Percentiles rank a stretch among this genome's conserved stretches.
Evolutionary conservation across 257 asterid genomes (phyloP).

Genomic region (Leonotis leonurus): DNA sequence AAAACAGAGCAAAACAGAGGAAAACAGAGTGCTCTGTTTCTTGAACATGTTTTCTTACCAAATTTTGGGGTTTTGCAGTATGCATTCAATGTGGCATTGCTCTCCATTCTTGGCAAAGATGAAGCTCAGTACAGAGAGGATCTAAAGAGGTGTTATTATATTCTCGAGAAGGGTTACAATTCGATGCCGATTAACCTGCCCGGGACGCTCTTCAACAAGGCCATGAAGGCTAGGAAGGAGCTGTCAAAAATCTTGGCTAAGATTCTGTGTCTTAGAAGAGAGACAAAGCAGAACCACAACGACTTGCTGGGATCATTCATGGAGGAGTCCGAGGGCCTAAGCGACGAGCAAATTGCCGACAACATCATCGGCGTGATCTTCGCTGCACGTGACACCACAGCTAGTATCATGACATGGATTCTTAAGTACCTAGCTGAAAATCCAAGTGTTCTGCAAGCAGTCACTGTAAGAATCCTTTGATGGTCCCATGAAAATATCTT

Average conservation of each 20-base stretch:
- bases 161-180: conserved; percentile 68
- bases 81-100: conserved; percentile 74
- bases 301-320: conserved; percentile 67
- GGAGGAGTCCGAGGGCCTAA: conserved; percentile 53
- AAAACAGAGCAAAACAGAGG: conserved; percentile 12
- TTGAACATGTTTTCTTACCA: neutral
- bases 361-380: conserved; percentile 67
- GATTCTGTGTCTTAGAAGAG: conserved; percentile 38
- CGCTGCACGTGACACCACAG: conserved; percentile 78
- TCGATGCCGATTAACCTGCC: conserved; percentile 69
- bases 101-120: conserved; percentile 67
- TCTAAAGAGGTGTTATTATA: conserved; percentile 59
- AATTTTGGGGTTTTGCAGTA: conserved; percentile 40
- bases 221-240: conserved; percentile 70
- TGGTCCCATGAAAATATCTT: neutral
- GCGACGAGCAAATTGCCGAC: conserved; percentile 67
- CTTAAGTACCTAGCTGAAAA: conserved; percentile 70
- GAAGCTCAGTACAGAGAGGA: conserved; percentile 58
- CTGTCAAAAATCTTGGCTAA: conserved; percentile 47
- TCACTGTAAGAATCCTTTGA: conserved; percentile 48
- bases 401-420: conserved; percentile 73
- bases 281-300: conserved; percentile 27
- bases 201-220: conserved; percentile 62
- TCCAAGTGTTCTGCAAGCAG: conserved; percentile 57
- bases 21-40: conserved; percentile 35